Evolutionary conservation across 345 rosid species (phyloP).

Genomic region (Gynandropsis gynandra): DNA sequence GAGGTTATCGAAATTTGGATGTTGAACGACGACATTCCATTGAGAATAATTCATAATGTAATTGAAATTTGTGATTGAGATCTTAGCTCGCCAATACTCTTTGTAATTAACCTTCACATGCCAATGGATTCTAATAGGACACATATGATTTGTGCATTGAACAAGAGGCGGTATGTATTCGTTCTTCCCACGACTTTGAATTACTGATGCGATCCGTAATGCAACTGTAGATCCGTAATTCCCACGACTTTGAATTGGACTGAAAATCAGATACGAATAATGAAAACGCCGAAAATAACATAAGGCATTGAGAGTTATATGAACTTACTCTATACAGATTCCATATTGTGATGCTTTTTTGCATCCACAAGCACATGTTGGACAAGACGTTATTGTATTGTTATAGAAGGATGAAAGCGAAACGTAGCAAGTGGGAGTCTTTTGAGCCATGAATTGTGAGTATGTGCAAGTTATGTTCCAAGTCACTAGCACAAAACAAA

Average conservation of each 20-base stretch:
- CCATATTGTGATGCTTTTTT: constrained; percentile 37
- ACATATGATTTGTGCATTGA: constrained; percentile 62
- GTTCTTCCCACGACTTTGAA: constrained; percentile 24
- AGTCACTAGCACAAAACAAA: constrained; percentile 49
- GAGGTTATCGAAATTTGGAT: constrained; percentile 56
- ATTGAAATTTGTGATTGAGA: constrained; percentile 59
- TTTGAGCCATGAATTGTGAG: constrained; percentile 66
- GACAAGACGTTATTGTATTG: constrained; percentile 61
- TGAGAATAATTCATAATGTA: constrained; percentile 53
- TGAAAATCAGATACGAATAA: not conserved
- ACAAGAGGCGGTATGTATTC: constrained; percentile 34
- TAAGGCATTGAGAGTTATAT: constrained; percentile 23
- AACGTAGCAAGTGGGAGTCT: constrained; percentile 71
- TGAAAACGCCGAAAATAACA: constrained; percentile 18
- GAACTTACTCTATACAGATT: constrained; percentile 56
- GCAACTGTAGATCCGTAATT: too few species aligned
- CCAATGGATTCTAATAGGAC: constrained; percentile 69
- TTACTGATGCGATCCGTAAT: constrained; percentile 26
- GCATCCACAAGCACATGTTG: constrained; percentile 81
- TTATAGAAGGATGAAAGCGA: constrained; percentile 82
- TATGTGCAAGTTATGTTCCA: constrained; percentile 92
- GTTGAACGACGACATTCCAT: constrained; percentile 67
- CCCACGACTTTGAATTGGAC: constrained; percentile 25
- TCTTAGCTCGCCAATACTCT: constrained; percentile 61
- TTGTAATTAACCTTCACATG: constrained; percentile 59